Conservation (phyloP, 257 asterid species). For the Salvia splendens region DNA sequence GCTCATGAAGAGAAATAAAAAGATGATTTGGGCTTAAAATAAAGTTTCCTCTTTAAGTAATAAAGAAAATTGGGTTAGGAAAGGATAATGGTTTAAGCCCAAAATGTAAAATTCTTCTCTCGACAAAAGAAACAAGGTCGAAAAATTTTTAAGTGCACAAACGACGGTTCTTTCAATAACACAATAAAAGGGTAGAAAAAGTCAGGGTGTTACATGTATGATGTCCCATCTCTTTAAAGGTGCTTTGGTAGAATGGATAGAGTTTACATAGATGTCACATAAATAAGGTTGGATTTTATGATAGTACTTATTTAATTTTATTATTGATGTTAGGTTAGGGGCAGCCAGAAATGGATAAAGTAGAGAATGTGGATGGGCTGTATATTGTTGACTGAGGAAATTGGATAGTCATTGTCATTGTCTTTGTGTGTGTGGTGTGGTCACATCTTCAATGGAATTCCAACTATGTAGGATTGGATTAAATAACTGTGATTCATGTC, state of each 20-base stretch:
- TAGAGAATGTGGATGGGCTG: conserved; percentile 33
- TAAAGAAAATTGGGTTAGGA: too few relatives aligned
- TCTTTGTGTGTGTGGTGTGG: conserved; percentile 8
- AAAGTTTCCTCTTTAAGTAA: too few relatives aligned
- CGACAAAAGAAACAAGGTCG: too few relatives aligned
- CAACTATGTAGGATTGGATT: conserved; percentile 23
- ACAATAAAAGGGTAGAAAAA: too few relatives aligned
- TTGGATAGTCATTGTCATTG: conserved; percentile 25
- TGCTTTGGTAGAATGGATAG: conserved; percentile 42
- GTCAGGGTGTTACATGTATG: too few relatives aligned
- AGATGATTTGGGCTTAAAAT: too few relatives aligned
- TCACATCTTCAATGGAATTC: conserved; percentile 13
- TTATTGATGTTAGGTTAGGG: background rate
- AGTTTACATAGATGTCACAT: conserved; percentile 38
- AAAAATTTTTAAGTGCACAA: too few relatives aligned
- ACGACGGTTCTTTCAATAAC: too few relatives aligned
- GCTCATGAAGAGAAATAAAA: too few relatives aligned
- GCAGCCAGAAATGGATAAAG: conserved; percentile 21
- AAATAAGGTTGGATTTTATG: conserved; percentile 29
- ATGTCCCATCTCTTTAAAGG: conserved; percentile 19
- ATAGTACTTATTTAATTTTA: too few relatives aligned
- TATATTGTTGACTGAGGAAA: conserved; percentile 49
- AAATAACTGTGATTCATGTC: conserved; percentile 31
- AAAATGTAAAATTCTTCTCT: too few relatives aligned
- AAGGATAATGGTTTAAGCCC: too few relatives aligned